Evolutionary conservation across 2,329 filamentous ascomycete species (phyloP).

Genomic region (Diplodia corticola): DNA sequence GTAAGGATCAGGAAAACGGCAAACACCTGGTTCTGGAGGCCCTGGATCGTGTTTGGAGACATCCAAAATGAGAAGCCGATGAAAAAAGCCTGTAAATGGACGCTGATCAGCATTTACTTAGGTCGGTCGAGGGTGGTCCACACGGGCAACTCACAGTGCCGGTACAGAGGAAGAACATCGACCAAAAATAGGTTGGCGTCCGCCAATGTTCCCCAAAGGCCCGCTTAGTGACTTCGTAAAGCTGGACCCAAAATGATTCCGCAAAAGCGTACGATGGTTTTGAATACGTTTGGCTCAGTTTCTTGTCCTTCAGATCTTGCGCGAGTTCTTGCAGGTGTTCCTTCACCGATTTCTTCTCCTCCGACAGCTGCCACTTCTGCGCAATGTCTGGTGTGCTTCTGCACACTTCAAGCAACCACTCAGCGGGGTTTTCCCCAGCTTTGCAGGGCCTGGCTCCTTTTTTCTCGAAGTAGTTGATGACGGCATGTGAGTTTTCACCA

Average conservation of each 20-base stretch:
- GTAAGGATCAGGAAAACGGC: slow-evolving; percentile 54
- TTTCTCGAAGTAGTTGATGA: slow-evolving; percentile 58
- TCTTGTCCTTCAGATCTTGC: too few species aligned
- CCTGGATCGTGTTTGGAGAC: slow-evolving; percentile 40
- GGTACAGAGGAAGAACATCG: slow-evolving; percentile 45
- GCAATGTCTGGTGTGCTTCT: not conserved
- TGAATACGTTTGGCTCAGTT: too few species aligned
- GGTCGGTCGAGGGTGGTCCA: too few species aligned
- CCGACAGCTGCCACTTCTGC: not conserved
- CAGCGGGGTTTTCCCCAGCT: slow-evolving; percentile 68
- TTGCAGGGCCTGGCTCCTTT: slow-evolving; percentile 61
- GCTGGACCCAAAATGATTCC: too few species aligned
- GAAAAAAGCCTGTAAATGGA: slow-evolving; percentile 36
- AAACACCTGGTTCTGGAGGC: slow-evolving; percentile 50
- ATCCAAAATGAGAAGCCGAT: slow-evolving; percentile 47
- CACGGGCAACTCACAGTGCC: too few species aligned
- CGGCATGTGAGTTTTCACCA: slow-evolving; percentile 43
- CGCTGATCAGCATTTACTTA: too few species aligned
- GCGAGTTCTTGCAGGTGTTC: not conserved
- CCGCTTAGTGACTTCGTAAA: slow-evolving; percentile 23
- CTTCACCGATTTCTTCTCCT: not conserved
- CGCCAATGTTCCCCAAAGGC: slow-evolving; percentile 44
- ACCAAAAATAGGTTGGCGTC: slow-evolving; percentile 45
- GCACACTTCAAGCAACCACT: slow-evolving; percentile 73
- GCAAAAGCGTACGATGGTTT: too few species aligned